Evolutionary conservation across 2,329 filamentous ascomycete genomes (phyloP), one percentile per base, ranked within the genome.

Genomic region (Colletotrichum kahawae): DNA sequence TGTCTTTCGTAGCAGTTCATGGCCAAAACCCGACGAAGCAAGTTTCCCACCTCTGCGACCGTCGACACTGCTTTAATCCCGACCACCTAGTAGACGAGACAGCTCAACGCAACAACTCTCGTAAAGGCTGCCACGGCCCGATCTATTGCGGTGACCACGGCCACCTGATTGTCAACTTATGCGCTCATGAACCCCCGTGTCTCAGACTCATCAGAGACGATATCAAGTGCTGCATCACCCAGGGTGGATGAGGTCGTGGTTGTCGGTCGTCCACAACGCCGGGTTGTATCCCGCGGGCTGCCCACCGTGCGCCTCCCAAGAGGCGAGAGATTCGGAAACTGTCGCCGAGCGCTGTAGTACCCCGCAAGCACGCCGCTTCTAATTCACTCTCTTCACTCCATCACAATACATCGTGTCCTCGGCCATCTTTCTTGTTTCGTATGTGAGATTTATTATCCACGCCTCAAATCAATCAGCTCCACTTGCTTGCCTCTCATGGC

Each of bases 401-500:
- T 24, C 57, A n/a, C n/a, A 34, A 36, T n/a, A 34, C 54, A 57
- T 16, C 43, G 24, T 57, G 13, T 27, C 31, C 31, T 34, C n/a
- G 4, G 29, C 18, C 13, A 33, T 33, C 33, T 21, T 33, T 7
- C 29, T 33, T 9, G 29, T 33, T 29, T 21, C 21, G 18, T 9
- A 5, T 21, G 29, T n/a, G 18, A 48, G 18, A n/a, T 33, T 62
- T 5, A 4, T n/a, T 7, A 14, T 33, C 57, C 18, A n/a, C 27
- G 57, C 57, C 18, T n/a, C 57, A n/a, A 60, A 60, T 33, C 29
- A 62, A 14, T 36, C 31, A 24, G 12, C 24, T 12, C 24, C 13
- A 10, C 10, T 13, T 31, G 9, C 14, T 38, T 63, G 56, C 64
- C 43, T 33, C 10, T 29, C 51, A 84, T 84, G 82, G 72, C 80